phyloP scores from a whole-genome alignment of 169 alveolate species.

The Amoebophrya sp. region DNA sequence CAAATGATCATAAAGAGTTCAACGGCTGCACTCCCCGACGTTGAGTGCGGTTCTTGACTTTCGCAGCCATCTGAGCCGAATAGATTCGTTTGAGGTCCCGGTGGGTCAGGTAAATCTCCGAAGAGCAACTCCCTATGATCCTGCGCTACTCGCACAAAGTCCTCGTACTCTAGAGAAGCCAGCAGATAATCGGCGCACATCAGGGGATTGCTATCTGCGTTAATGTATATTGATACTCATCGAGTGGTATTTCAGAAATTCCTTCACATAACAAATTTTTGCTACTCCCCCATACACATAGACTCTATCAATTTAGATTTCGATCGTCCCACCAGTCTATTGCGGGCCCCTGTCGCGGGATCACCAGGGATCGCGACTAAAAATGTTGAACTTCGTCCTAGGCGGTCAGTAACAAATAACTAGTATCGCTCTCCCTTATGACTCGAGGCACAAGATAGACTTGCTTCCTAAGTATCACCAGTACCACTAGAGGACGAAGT shows the following conservation, averaged over 20 bases:
- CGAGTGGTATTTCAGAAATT: background rate
- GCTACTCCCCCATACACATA: too few species aligned
- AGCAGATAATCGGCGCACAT: background rate
- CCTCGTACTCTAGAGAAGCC: background rate
- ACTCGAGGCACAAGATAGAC: background rate
- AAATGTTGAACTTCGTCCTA: too few species aligned
- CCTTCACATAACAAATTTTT: background rate
- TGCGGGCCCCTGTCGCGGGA: too few species aligned
- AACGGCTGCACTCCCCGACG: too few species aligned
- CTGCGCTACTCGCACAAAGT: slow-evolving; percentile 14
- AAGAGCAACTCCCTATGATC: background rate
- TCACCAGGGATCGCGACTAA: too few species aligned
- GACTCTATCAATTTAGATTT: too few species aligned
- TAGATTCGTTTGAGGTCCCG: too few species aligned
- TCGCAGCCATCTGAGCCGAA: too few species aligned
- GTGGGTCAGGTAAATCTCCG: too few species aligned
- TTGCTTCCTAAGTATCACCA: background rate
- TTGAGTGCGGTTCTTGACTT: too few species aligned
- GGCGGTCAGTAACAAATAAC: background rate
- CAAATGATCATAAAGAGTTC: too few species aligned
- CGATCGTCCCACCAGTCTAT: too few species aligned
- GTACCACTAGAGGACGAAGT: background rate
- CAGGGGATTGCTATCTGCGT: background rate
- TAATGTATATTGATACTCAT: background rate
- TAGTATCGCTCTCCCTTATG: background rate